phyloP scores from a whole-genome alignment of 1,284 basidiomycete species.

The Austroboletus niveus region DNA sequence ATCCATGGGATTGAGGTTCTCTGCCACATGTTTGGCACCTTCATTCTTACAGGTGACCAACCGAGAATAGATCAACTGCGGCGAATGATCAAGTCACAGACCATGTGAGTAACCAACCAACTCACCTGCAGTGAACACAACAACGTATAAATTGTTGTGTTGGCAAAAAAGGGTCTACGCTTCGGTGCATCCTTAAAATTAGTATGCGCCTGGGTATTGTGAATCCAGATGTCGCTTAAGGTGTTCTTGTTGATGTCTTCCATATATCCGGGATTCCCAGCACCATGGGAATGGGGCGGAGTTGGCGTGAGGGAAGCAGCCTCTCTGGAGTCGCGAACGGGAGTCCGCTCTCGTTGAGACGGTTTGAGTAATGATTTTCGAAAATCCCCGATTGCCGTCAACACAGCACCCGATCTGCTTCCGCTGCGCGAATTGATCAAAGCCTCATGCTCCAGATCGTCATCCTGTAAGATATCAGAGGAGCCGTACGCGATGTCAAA shows the following conservation, averaged over 20 bases:
- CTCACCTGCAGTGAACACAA: slow-evolving; percentile 83
- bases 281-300: slow-evolving; percentile 35
- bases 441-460: slow-evolving; percentile 44
- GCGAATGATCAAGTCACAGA: slow-evolving; percentile 2
- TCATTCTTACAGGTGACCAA: slow-evolving; percentile 84
- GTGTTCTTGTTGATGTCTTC: slow-evolving; percentile 28
- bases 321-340: slow-evolving; percentile 18
- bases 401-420: slow-evolving; percentile 46
- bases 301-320: slow-evolving; percentile 7
- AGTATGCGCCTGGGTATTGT: slow-evolving; percentile 39
- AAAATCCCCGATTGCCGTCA: slow-evolving; percentile 65
- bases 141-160: slow-evolving; percentile 91
- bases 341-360: slow-evolving; percentile 49
- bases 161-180: slow-evolving; percentile 78
- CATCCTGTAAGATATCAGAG: slow-evolving; percentile 51
- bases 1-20: slow-evolving; percentile 57
- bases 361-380: slow-evolving; percentile 79
- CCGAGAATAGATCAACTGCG: slow-evolving; percentile 86
- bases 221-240: slow-evolving; percentile 58
- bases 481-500: slow-evolving; percentile 75
- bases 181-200: slow-evolving; percentile 23
- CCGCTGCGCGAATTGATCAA: slow-evolving; percentile 45
- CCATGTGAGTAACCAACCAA: slow-evolving; percentile 2
- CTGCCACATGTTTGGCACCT: slow-evolving; percentile 59
- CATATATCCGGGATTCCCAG: slow-evolving; percentile 32